Conservation (phyloP, 2,329 filamentous ascomycete genomes). For the Triangularia verruculosa region DNA sequence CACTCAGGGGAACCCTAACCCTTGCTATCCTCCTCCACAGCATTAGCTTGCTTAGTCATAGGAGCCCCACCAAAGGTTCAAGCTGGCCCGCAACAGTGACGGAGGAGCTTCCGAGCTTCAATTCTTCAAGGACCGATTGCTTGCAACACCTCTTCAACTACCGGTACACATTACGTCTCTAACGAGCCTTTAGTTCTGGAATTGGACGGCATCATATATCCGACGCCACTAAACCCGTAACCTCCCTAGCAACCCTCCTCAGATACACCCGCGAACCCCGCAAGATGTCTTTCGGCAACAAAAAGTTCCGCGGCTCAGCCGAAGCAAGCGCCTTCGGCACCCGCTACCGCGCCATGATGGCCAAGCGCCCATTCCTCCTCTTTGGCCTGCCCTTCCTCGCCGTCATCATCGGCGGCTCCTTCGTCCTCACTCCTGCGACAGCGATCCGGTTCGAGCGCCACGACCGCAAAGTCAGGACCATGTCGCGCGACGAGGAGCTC, state of each 20-base stretch:
- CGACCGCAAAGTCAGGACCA: slow-evolving; percentile 81
- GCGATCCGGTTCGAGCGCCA: slow-evolving; percentile 91
- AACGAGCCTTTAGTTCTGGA: not conserved
- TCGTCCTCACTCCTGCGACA: slow-evolving; percentile 90
- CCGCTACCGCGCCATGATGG: slow-evolving; percentile 71
- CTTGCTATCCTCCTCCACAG: not conserved
- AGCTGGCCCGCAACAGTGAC: not conserved
- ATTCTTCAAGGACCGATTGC: not conserved
- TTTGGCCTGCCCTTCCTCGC: slow-evolving; percentile 92
- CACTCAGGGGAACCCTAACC: slow-evolving; percentile 9
- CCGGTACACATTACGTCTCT: not conserved
- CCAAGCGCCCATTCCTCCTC: slow-evolving; percentile 80
- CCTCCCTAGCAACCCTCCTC: not conserved
- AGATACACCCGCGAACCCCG: not conserved
- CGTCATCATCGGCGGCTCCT: slow-evolving; percentile 87
- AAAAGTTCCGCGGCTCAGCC: slow-evolving; percentile 66
- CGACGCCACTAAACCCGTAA: not conserved
- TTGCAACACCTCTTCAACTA: not conserved
- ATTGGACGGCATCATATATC: too few relatives aligned
- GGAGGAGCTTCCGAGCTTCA: not conserved
- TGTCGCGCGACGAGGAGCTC: slow-evolving; percentile 83
- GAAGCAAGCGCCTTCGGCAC: slow-evolving; percentile 68
- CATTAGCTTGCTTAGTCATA: not conserved
- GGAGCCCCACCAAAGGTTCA: not conserved
- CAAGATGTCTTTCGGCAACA: slow-evolving; percentile 64